These are phyloP conservation scores for Cyclotella baltica DNA, from an alignment of 108 stramenopile genomes.

Conservation along the genomic window DNA sequence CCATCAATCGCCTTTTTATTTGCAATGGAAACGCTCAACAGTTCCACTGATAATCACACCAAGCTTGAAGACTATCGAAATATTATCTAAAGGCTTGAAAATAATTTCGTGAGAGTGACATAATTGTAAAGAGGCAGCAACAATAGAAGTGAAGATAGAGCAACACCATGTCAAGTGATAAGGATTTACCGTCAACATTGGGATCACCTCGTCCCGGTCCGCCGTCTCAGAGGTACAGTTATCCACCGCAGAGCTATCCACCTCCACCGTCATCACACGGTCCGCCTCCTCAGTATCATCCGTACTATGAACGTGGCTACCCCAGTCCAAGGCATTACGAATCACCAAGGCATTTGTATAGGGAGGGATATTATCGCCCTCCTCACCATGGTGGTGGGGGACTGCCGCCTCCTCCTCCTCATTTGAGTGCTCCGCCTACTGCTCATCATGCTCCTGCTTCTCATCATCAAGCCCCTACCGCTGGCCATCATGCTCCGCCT, in stretches of 20 bases:
- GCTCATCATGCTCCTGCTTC: background rate
- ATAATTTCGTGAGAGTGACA: conserved; percentile 10
- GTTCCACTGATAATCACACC: conserved; percentile 4
- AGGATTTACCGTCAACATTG: background rate
- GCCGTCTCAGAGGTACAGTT: background rate
- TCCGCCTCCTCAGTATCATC: background rate
- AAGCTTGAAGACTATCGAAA: background rate
- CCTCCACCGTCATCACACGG: background rate
- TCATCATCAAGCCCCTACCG: background rate
- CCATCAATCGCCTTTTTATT: background rate
- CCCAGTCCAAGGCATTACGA: background rate
- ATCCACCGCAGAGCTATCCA: background rate
- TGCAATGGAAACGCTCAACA: background rate
- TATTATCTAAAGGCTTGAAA: background rate
- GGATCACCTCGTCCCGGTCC: background rate
- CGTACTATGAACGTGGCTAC: background rate
- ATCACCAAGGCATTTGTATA: background rate
- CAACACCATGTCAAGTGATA: background rate
- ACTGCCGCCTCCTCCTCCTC: conserved; percentile 8
- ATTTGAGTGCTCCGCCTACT: background rate
- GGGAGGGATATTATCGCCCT: background rate
- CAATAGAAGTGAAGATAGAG: no score
- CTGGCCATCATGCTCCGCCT: background rate
- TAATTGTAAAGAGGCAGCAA: background rate
- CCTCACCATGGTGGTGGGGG: background rate